Conservation (phyloP, 768 basidiomycete species). For the Rhizopogon salebrosus region DNA sequence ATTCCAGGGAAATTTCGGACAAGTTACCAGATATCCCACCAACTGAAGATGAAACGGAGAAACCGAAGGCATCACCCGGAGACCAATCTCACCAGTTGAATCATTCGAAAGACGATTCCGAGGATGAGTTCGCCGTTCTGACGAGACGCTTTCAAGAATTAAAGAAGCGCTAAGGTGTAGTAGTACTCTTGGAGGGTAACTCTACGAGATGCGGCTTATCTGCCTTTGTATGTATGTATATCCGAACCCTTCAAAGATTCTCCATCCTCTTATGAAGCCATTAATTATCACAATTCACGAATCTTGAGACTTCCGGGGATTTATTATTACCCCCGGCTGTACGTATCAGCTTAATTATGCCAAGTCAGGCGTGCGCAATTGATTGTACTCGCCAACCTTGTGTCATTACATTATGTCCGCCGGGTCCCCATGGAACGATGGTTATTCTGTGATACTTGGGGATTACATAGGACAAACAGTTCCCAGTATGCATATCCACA, state of each 20-base stretch:
- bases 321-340: constrained; percentile 2
- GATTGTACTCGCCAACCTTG: neutral
- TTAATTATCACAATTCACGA: neutral
- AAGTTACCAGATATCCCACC: constrained; percentile 50
- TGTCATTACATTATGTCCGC: neutral
- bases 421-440: neutral
- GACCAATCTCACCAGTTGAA: neutral
- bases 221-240: neutral
- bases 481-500: neutral
- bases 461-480: neutral
- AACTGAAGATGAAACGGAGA: constrained; percentile 41
- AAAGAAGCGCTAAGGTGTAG: constrained; percentile 60
- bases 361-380: neutral
- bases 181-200: neutral
- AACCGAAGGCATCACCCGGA: constrained; percentile 8
- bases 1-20: constrained; percentile 23
- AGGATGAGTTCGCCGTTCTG: constrained; percentile 74
- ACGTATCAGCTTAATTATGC: constrained; percentile 3
- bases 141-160: constrained; percentile 79
- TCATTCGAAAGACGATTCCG: constrained; percentile 21
- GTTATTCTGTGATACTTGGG: neutral
- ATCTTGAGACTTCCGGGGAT: neutral
- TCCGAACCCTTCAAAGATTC: neutral
- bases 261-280: neutral
- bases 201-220: neutral